Conservation (phyloP, 2,329 filamentous ascomycete species). For the Calonectria honghensis region DNA sequence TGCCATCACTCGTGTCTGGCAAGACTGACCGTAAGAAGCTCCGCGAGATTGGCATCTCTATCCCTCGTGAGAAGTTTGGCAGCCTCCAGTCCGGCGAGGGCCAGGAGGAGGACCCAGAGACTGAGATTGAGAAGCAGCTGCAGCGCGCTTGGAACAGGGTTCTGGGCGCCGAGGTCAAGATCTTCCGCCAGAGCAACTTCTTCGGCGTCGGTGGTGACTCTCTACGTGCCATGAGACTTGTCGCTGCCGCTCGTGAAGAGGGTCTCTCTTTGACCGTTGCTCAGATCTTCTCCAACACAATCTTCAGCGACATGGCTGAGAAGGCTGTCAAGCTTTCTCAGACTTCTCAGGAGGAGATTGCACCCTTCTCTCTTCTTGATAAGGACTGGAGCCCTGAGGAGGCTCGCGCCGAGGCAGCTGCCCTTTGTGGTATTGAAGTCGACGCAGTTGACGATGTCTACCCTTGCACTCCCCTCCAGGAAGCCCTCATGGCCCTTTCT, state of each 20-base stretch:
- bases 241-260: constrained; percentile 63
- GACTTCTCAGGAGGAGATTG: constrained; percentile 53
- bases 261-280: constrained; percentile 66
- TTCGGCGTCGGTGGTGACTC: constrained; percentile 71
- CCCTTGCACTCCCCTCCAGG: constrained; percentile 73
- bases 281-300: constrained; percentile 67
- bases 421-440: constrained; percentile 62
- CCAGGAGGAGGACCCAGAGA: constrained; percentile 60
- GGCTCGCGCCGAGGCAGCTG: constrained; percentile 62
- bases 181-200: constrained; percentile 66
- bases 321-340: constrained; percentile 52
- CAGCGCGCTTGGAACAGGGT: constrained; percentile 62
- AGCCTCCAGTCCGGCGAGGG: constrained; percentile 50
- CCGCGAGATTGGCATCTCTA: constrained; percentile 63
- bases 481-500: constrained; percentile 72
- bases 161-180: constrained; percentile 59
- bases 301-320: constrained; percentile 66
- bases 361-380: constrained; percentile 64
- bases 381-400: constrained; percentile 58
- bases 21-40: constrained; percentile 52
- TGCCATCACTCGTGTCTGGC: constrained; percentile 51
- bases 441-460: constrained; percentile 69
- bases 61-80: constrained; percentile 64
- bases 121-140: constrained; percentile 61
- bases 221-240: constrained; percentile 70